Percentiles rank a stretch among this genome's conserved stretches.
phyloP scores from a whole-genome alignment of 2,329 filamentous ascomycete genomes.

The Elsinoe necatrix region DNA sequence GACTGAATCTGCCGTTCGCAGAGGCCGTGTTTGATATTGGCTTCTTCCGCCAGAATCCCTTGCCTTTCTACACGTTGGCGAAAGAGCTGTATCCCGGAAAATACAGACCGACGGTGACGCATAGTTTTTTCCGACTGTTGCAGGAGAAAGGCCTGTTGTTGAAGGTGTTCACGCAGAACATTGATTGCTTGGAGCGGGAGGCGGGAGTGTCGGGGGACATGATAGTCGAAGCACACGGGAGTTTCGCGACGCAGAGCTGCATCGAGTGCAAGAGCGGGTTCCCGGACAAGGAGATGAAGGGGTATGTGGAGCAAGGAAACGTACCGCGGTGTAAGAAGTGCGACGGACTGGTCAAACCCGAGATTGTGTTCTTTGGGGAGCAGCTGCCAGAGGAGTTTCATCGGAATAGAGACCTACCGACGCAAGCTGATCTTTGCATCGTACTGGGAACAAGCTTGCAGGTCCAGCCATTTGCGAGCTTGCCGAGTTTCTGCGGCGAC shows the following conservation, averaged over 20 bases:
- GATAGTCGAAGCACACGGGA: slow-evolving; percentile 91
- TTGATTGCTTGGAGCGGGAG: slow-evolving; percentile 83
- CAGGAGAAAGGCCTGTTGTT: slow-evolving; percentile 68
- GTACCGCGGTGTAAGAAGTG: slow-evolving; percentile 67
- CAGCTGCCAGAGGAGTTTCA: slow-evolving; percentile 59
- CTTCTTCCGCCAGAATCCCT: slow-evolving; percentile 76
- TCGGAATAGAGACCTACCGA: slow-evolving; percentile 46
- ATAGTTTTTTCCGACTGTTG: slow-evolving; percentile 78
- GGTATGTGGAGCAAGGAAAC: slow-evolving; percentile 55
- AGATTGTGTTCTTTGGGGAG: slow-evolving; percentile 93
- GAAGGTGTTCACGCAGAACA: slow-evolving; percentile 95
- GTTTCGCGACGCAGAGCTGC: slow-evolving; percentile 83
- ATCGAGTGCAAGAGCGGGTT: slow-evolving; percentile 74
- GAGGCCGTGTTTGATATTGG: slow-evolving; percentile 91
- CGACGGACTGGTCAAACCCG: slow-evolving; percentile 76
- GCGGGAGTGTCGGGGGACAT: slow-evolving; percentile 73
- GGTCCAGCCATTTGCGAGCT: slow-evolving; percentile 79
- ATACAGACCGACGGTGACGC: slow-evolving; percentile 79
- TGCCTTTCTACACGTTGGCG: slow-evolving; percentile 86
- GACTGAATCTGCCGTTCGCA: slow-evolving; percentile 75
- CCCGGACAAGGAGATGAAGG: slow-evolving; percentile 64
- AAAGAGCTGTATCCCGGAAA: slow-evolving; percentile 87
- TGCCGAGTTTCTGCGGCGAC: slow-evolving; percentile 57
- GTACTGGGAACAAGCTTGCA: slow-evolving; percentile 81
- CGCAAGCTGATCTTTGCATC: slow-evolving; percentile 65